A percentile compares a stretch with the other conserved stretches of the same genome.
These are phyloP conservation scores for Diaporthe batatas DNA, from an alignment of 2,329 filamentous ascomycete species.

Conservation along the genomic window DNA sequence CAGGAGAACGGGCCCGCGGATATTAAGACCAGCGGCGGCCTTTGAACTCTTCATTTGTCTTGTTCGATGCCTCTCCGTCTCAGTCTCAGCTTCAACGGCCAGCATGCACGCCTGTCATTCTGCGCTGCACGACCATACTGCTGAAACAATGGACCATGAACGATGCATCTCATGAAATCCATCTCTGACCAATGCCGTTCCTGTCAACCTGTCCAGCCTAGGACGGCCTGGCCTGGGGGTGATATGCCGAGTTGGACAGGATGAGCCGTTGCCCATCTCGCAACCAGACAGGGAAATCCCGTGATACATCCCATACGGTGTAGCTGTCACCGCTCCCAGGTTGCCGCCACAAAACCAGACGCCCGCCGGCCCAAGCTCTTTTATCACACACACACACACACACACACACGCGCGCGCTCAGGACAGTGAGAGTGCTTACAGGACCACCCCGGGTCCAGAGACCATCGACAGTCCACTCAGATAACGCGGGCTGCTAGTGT, in stretches of 20 bases:
- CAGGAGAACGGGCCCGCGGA: constrained; percentile 37
- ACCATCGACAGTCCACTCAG: constrained; percentile 20
- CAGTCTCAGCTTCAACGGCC: constrained; percentile 6
- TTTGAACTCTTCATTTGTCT: neutral
- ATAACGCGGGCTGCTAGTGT: constrained; percentile 21
- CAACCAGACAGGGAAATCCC: constrained; percentile 32
- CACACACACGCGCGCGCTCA: neutral
- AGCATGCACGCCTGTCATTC: neutral
- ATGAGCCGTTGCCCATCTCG: constrained; percentile 1
- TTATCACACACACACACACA: neutral
- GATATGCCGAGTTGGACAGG: constrained; percentile 27
- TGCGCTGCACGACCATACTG: neutral
- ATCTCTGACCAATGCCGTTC: neutral
- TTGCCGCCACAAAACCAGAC: constrained; percentile 15
- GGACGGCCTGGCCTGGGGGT: no score
- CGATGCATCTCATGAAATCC: constrained; percentile 9
- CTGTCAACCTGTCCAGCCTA: neutral
- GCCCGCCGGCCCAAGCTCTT: neutral
- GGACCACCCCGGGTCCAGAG: constrained; percentile 27
- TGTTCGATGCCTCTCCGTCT: neutral
- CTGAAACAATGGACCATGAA: constrained; percentile 2
- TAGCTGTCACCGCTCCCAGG: constrained; percentile 1
- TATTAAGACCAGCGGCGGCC: constrained; percentile 26
- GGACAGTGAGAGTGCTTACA: neutral
- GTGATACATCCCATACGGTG: constrained; percentile 15